Evolutionary conservation across 2,329 filamentous ascomycete species (phyloP).

Genomic region (Cercospora citrullina): DNA sequence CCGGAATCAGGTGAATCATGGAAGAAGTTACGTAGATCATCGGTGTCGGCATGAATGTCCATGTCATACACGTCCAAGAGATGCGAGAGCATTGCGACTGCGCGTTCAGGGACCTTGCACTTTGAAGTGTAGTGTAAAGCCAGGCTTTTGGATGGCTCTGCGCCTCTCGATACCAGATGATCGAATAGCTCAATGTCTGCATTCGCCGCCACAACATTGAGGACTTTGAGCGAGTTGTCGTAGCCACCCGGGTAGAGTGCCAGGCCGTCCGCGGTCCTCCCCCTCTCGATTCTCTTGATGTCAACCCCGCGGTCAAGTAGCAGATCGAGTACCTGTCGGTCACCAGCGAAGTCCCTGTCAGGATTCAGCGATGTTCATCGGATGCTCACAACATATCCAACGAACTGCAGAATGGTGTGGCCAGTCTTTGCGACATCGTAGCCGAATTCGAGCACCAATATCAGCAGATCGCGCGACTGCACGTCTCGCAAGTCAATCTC

Average conservation of each 20-base stretch:
- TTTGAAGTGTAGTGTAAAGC: slow-evolving; percentile 18
- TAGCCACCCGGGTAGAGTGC: not conserved
- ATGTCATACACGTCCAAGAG: slow-evolving; percentile 20
- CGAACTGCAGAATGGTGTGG: not conserved
- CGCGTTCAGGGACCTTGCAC: slow-evolving; percentile 11
- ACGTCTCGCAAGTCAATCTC: not conserved
- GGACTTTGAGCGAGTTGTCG: slow-evolving; percentile 16
- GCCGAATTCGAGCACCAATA: not conserved
- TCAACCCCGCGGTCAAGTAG: slow-evolving; percentile 23
- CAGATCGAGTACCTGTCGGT: slow-evolving; percentile 18
- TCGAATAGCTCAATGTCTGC: slow-evolving; percentile 22
- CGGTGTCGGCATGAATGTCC: slow-evolving; percentile 18
- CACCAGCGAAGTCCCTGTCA: slow-evolving; percentile 14
- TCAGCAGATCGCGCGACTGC: not conserved
- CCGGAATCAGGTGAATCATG: slow-evolving; percentile 9
- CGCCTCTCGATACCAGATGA: slow-evolving; percentile 18
- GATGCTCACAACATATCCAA: not conserved
- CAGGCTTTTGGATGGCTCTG: slow-evolving; percentile 11
- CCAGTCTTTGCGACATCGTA: not conserved
- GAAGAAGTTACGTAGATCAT: slow-evolving; percentile 16
- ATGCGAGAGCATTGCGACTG: slow-evolving; percentile 17
- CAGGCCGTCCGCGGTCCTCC: slow-evolving; percentile 9
- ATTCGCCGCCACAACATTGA: slow-evolving; percentile 20
- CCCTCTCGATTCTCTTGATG: slow-evolving; percentile 16
- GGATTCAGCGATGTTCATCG: not conserved